Conservation (phyloP, 768 basidiomycete genomes). For the Suillus ampliporus region DNA sequence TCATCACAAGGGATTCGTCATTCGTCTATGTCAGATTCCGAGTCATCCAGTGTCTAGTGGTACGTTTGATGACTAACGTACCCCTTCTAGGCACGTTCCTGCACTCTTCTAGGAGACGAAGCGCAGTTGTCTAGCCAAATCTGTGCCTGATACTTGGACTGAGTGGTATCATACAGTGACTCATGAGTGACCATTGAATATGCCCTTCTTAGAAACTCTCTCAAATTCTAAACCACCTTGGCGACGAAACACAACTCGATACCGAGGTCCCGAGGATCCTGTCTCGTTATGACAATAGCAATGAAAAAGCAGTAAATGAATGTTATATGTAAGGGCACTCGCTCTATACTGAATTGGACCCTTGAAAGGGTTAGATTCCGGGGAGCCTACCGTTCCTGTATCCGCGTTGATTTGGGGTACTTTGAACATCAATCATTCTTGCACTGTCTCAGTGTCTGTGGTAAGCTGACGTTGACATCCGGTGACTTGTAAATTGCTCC, state of each 20-base stretch:
- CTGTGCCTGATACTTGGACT: not conserved
- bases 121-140: not conserved
- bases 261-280: constrained; percentile 21
- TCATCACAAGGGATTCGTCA: not conserved
- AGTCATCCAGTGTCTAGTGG: constrained; percentile 4
- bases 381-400: not conserved
- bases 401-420: not conserved
- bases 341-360: not conserved
- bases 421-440: not conserved
- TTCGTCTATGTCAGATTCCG: not conserved
- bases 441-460: not conserved
- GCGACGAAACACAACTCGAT: not conserved
- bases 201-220: constrained; percentile 2
- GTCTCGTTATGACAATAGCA: not conserved
- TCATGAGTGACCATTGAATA: constrained; percentile 2
- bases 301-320: not conserved
- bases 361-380: not conserved
- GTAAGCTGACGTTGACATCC: not conserved
- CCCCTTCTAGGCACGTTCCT: not conserved
- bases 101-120: not conserved
- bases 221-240: constrained; percentile 2
- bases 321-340: not conserved
- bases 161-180: not conserved
- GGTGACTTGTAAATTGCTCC: not conserved
- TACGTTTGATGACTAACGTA: constrained; percentile 3